Evolutionary conservation across 208 protist species (phyloP).

Genomic region (Novymonas esmeraldas): DNA sequence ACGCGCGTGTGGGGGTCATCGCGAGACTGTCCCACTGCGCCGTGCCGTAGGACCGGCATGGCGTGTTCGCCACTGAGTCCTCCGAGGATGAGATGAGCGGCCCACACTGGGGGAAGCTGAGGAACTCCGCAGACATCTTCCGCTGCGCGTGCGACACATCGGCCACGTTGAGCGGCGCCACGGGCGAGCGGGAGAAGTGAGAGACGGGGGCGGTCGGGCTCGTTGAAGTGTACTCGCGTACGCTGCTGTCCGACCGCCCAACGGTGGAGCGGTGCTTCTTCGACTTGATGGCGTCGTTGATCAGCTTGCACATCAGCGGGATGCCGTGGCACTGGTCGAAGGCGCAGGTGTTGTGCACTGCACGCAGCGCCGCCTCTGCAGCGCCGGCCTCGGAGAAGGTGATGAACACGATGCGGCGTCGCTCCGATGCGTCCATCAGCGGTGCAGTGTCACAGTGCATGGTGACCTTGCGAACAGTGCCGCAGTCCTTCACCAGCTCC

Average conservation of each 20-base stretch:
- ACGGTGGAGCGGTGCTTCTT: constrained; percentile 16
- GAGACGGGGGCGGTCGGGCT: not conserved
- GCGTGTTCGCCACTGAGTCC: constrained; percentile 17
- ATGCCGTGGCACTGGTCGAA: constrained; percentile 43
- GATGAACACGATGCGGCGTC: constrained; percentile 54
- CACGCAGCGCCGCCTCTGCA: constrained; percentile 35
- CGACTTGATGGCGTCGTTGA: constrained; percentile 18
- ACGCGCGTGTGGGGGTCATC: constrained; percentile 2
- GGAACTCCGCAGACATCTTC: constrained; percentile 19
- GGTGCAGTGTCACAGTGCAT: constrained; percentile 38
- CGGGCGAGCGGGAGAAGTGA: not conserved
- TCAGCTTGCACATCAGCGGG: constrained; percentile 36
- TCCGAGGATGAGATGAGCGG: constrained; percentile 15
- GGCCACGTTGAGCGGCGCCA: not conserved
- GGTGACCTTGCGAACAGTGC: constrained; percentile 30
- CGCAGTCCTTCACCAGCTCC: constrained; percentile 18
- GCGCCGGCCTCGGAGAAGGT: constrained; percentile 40
- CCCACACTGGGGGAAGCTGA: not conserved
- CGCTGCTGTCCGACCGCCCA: not conserved
- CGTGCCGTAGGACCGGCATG: constrained; percentile 11
- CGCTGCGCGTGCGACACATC: not conserved
- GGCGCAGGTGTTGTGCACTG: constrained; percentile 47
- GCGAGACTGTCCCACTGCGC: constrained; percentile 17
- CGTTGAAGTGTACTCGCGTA: not conserved
- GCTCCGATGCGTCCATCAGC: not conserved